phyloP scores from a whole-genome alignment of 805 yeast genomes.

The Barnettozyma salicaria region DNA sequence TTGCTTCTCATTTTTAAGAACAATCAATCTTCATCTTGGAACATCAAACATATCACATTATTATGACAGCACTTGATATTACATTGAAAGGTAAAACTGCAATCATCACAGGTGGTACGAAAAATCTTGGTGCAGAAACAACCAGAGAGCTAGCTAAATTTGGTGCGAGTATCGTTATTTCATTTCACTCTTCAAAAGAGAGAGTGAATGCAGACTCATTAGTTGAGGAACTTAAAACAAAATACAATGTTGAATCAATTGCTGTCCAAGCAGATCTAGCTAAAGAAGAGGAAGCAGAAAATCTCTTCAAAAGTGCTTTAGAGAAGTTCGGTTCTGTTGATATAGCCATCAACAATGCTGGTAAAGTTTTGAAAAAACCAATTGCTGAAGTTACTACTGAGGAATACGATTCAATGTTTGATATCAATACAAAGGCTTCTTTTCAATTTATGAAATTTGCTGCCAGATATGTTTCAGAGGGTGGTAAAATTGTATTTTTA shows the following conservation, averaged over 20 bases:
- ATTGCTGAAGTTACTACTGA: conserved; percentile 43
- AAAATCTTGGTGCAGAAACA: conserved; percentile 52
- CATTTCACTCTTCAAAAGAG: conserved; percentile 44
- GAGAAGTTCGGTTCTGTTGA: conserved; percentile 45
- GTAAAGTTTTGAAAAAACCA: conserved; percentile 60
- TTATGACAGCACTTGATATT: conserved; percentile 22
- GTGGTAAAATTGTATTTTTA: conserved; percentile 49
- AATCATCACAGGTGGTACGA: conserved; percentile 55
- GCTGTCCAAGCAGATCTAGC: conserved; percentile 22
- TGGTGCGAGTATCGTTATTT: conserved; percentile 50
- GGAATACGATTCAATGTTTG: conserved; percentile 51
- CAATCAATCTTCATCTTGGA: too few relatives aligned
- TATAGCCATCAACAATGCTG: conserved; percentile 63
- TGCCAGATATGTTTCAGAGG: conserved; percentile 41
- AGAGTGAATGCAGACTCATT: conserved; percentile 32
- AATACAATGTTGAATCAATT: conserved; percentile 35
- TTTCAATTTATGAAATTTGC: conserved; percentile 57
- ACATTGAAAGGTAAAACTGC: conserved; percentile 42
- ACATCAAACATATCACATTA: conserved; percentile 1
- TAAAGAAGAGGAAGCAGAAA: conserved; percentile 35
- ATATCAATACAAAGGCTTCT: conserved; percentile 51
- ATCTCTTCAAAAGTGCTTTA: conserved; percentile 42
- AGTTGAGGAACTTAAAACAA: conserved; percentile 30
- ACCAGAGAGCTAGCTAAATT: conserved; percentile 48
- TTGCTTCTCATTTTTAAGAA: too few relatives aligned